Percentiles rank a stretch among this genome's conserved stretches.
phyloP scores from a whole-genome alignment of 2,329 filamentous ascomycete genomes.

The Diaporthe velutina region DNA sequence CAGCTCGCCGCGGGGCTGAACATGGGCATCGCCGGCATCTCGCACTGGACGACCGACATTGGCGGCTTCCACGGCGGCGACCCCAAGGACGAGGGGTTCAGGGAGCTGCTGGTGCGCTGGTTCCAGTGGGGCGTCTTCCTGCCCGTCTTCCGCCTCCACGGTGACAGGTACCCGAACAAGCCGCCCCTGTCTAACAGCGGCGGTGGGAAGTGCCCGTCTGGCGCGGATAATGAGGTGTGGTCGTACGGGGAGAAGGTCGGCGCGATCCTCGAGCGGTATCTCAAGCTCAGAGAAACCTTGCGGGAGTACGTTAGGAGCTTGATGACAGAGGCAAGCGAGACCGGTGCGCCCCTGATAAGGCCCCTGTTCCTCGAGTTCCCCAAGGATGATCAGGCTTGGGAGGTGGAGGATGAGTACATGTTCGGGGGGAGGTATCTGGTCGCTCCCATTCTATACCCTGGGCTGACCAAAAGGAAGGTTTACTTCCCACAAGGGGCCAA shows the following conservation, averaged over 20 bases:
- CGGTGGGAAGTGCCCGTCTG: slow-evolving; percentile 58
- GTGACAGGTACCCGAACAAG: slow-evolving; percentile 71
- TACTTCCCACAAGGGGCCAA: slow-evolving; percentile 62
- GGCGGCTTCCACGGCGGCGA: slow-evolving; percentile 78
- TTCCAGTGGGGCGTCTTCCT: slow-evolving; percentile 79
- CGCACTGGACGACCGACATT: slow-evolving; percentile 80
- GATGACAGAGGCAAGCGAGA: slow-evolving; percentile 71
- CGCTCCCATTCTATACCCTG: slow-evolving; percentile 66
- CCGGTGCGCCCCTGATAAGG: slow-evolving; percentile 72
- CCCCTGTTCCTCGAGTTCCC: slow-evolving; percentile 76
- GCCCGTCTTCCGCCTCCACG: slow-evolving; percentile 76
- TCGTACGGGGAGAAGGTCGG: slow-evolving; percentile 73
- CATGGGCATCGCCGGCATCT: slow-evolving; percentile 73
- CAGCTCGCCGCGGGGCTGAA: slow-evolving; percentile 75
- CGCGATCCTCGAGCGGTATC: slow-evolving; percentile 70
- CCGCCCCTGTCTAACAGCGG: slow-evolving; percentile 51
- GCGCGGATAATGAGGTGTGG: slow-evolving; percentile 75
- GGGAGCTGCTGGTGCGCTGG: slow-evolving; percentile 76
- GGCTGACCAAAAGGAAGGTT: slow-evolving; percentile 56
- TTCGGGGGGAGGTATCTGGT: slow-evolving; percentile 71
- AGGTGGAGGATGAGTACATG: slow-evolving; percentile 73
- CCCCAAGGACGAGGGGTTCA: slow-evolving; percentile 65
- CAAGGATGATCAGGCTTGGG: slow-evolving; percentile 65
- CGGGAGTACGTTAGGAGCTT: slow-evolving; percentile 68
- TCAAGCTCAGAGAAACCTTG: slow-evolving; percentile 69